Percentiles rank a stretch among this genome's conserved stretches.
Evolutionary conservation across 495 filamentous ascomycete genomes (phyloP).

Genomic region (Tuber aestivum): DNA sequence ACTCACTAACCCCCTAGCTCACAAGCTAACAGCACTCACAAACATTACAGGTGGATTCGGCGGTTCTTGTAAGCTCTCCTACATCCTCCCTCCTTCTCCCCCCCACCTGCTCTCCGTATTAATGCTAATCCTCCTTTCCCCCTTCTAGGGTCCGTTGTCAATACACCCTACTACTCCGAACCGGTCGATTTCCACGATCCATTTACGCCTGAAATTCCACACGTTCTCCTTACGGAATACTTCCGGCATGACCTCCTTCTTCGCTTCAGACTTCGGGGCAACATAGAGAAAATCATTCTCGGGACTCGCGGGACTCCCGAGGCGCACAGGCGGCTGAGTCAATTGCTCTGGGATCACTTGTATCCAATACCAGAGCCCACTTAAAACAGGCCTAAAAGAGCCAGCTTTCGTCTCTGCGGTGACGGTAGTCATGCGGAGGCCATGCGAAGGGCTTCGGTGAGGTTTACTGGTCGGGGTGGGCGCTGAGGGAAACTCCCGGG

Average conservation of each 20-base stretch:
- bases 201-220: neutral
- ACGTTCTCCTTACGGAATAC: neutral
- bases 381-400: too few relatives aligned
- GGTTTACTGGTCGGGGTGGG: neutral
- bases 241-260: neutral
- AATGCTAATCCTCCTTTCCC: neutral
- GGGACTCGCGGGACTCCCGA: neutral
- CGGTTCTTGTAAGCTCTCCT: neutral
- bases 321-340: neutral
- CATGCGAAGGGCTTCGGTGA: neutral
- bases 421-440: neutral
- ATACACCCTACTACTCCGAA: neutral
- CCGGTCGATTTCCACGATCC: neutral
- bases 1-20: too few relatives aligned
- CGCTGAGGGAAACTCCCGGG: neutral
- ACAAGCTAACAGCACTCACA: neutral
- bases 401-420: neutral
- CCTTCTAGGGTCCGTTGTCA: neutral
- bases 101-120: neutral
- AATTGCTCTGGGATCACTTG: conserved; percentile 4
- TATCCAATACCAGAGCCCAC: neutral
- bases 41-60: neutral
- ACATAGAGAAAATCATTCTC: neutral
- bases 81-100: neutral
- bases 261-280: neutral